Conservation (phyloP, 306 rosid genomes). For the Acacia confusa region DNA sequence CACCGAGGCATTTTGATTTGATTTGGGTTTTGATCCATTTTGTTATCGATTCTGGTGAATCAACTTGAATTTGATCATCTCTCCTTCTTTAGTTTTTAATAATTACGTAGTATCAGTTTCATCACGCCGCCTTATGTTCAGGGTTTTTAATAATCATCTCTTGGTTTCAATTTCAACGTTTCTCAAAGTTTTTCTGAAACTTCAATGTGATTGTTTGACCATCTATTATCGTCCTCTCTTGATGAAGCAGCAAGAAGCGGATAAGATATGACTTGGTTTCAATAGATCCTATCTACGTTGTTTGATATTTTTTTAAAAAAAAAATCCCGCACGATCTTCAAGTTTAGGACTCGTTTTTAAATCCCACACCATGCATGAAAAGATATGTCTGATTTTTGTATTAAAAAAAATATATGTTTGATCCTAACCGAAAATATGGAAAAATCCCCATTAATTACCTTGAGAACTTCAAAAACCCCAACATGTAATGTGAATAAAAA, state of each 20-base stretch:
- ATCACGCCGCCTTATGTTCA: not conserved
- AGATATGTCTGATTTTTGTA: too few species aligned
- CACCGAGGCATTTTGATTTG: not conserved
- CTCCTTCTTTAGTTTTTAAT: not conserved
- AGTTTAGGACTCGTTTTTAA: too few species aligned
- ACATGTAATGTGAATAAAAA: too few species aligned
- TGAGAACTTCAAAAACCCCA: too few species aligned
- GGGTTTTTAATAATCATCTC: not conserved
- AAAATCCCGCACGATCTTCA: too few species aligned
- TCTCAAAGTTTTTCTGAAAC: not conserved
- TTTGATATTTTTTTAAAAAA: too few species aligned
- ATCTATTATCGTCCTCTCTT: not conserved
- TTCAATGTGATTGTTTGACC: not conserved
- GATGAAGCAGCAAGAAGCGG: not conserved
- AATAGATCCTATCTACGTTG: too few species aligned
- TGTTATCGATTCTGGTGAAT: slow-evolving; percentile 12
- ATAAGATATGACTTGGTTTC: not conserved
- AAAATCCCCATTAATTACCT: too few species aligned
- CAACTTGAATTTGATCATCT: slow-evolving; percentile 36
- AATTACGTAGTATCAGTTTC: too few species aligned
- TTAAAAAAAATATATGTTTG: too few species aligned
- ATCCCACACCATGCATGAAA: too few species aligned
- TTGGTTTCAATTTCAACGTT: not conserved
- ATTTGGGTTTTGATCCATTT: not conserved
- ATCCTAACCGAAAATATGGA: too few species aligned